phyloP scores from a whole-genome alignment of 169 alveolate species.

The Theileria parva region DNA sequence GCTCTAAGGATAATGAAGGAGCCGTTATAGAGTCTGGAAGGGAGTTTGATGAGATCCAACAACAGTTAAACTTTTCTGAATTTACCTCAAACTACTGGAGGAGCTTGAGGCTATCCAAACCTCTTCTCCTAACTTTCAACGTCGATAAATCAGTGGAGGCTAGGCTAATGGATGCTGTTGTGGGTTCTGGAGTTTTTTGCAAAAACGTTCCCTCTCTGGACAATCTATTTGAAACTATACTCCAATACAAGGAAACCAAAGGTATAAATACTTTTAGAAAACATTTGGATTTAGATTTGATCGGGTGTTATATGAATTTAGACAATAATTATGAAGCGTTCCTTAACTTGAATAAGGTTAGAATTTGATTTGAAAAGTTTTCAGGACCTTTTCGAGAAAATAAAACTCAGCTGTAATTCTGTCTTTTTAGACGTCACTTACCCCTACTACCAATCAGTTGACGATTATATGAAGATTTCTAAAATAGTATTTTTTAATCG shows the following conservation, averaged over 20 bases:
- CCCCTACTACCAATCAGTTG: constrained; percentile 16
- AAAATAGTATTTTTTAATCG: constrained; percentile 8
- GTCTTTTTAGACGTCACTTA: constrained; percentile 16
- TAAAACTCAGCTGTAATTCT: constrained; percentile 30
- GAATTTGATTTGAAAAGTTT: not conserved
- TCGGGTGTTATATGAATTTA: constrained; percentile 49
- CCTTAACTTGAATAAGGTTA: constrained; percentile 5
- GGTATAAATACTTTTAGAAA: not conserved
- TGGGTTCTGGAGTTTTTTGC: constrained; percentile 45
- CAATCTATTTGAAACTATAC: constrained; percentile 3
- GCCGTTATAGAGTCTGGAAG: constrained; percentile 13
- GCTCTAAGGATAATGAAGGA: not conserved
- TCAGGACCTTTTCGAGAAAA: constrained; percentile 31
- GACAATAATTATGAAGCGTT: constrained; percentile 5
- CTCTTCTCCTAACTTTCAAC: constrained; percentile 49
- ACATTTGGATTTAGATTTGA: not conserved
- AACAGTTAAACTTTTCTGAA: constrained; percentile 4
- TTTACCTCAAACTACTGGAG: constrained; percentile 60
- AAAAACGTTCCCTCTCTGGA: constrained; percentile 2
- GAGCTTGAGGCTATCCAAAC: constrained; percentile 33
- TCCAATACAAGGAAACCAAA: constrained; percentile 4
- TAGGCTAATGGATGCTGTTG: constrained; percentile 40
- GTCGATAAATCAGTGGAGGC: constrained; percentile 53
- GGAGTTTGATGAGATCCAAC: constrained; percentile 14
- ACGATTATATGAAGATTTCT: constrained; percentile 10